Conservation (phyloP, 176 grass and related monocot species). For the Musa beccarii region DNA sequence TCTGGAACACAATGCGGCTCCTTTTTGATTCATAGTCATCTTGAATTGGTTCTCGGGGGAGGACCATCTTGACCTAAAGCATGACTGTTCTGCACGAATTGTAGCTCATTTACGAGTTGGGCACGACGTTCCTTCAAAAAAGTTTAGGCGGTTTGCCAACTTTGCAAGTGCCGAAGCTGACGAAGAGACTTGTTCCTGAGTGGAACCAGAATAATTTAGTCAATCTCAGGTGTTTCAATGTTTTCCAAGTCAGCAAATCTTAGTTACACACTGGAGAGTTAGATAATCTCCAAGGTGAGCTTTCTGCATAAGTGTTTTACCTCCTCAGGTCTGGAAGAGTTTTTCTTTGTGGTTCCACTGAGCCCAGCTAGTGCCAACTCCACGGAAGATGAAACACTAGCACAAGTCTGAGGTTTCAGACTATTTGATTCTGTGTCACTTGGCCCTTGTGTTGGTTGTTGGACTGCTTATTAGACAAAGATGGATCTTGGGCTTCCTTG, state of each 20-base stretch:
- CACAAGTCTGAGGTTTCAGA: conserved; percentile 22
- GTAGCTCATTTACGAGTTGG: conserved; percentile 44
- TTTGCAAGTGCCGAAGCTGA: conserved; percentile 49
- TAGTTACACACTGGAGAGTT: no score
- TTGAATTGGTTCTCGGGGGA: conserved; percentile 3
- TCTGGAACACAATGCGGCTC: no score
- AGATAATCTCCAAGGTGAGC: no score
- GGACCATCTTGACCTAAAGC: neutral
- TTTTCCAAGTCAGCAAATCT: no score
- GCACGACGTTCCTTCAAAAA: conserved; percentile 88
- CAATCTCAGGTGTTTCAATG: neutral
- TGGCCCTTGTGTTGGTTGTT: conserved; percentile 38
- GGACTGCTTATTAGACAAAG: no score
- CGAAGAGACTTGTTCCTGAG: conserved; percentile 51
- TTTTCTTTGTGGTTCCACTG: neutral
- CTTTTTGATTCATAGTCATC: neutral
- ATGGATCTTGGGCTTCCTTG: conserved; percentile 35
- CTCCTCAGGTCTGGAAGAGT: conserved; percentile 38
- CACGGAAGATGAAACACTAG: no score
- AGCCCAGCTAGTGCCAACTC: neutral
- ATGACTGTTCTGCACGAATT: neutral
- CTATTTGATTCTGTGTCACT: conserved; percentile 21
- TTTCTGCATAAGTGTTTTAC: neutral
- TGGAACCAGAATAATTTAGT: conserved; percentile 19
- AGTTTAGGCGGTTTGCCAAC: conserved; percentile 72